Evolutionary conservation across 192 early-diverging fungal genomes (phyloP), one percentile per base, ranked within the genome.

Genomic region (Glomus cerebriforme): DNA sequence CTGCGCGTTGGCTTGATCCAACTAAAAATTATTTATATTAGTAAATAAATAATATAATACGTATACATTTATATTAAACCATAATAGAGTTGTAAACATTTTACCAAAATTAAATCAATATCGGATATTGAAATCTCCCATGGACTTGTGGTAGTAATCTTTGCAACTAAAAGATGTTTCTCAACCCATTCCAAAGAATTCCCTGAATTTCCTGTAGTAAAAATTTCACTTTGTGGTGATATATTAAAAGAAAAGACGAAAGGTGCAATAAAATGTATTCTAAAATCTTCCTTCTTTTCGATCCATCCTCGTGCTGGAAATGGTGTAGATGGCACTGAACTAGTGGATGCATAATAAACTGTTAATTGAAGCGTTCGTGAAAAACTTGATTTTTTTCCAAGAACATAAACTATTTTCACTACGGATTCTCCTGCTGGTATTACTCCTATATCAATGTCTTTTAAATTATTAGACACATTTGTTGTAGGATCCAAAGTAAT

Each of bases 241-340:
- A 68, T 80, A 47, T 83, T 81, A 67, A 88, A 91, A 6, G 80
- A 68, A 2, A 82, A 79, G 39, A 86, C 86, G 83, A 93, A 93
- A 10, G 90, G 87, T 1, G 78, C 70, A 32, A 86, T 81, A 80
- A 91, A 93, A 2, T 82, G 81, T 12, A 93, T 81, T 34, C 89
- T 77, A 35, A 89, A 79, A 6, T 85, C 81, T 67, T 92, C 89
- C 45, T 77, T 79, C 63, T 91, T 92, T 43, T 91, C 85, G 45
- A 90, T 87, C 79, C 82, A 86, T 5, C 72, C 67, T 74, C 54
- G 58, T 58, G 79, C 29, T 43, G 83, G 59, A 71, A 39, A 15
- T 73, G 83, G 64, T 45, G 82, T 64, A 59, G 84, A 59, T 60
- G 75, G 75, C 22, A 82, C 68, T 12, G 66, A 66, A 22, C 82